Evolutionary conservation across 768 basidiomycete species (phyloP).

Genomic region (Tephrocybe sp.): DNA sequence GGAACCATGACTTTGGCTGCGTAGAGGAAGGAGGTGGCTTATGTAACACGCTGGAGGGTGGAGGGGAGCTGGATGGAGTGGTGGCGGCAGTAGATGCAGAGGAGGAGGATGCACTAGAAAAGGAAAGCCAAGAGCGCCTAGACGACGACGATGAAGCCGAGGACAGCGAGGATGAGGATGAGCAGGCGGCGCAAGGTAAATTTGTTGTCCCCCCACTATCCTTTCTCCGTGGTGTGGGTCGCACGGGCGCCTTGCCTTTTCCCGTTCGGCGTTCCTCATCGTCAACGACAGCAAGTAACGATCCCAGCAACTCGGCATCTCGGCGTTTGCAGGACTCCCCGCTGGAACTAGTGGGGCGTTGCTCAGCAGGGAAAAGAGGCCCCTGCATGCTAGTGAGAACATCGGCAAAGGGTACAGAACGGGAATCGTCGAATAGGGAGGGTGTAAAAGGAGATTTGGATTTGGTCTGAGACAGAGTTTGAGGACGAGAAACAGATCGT

Average conservation of each 20-base stretch:
- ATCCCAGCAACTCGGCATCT: slow-evolving; percentile 37
- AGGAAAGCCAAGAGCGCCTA: slow-evolving; percentile 21
- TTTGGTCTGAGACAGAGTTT: slow-evolving; percentile 7
- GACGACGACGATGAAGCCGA: slow-evolving; percentile 28
- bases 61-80: slow-evolving; percentile 26
- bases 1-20: slow-evolving; percentile 22
- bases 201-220: slow-evolving; percentile 6
- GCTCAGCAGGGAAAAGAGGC: slow-evolving; percentile 46
- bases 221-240: slow-evolving; percentile 7
- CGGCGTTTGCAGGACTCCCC: slow-evolving; percentile 14
- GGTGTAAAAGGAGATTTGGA: slow-evolving; percentile 18
- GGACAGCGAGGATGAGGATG: slow-evolving; percentile 22
- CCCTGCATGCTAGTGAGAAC: slow-evolving; percentile 59
- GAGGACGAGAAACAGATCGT: slow-evolving; percentile 1
- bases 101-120: slow-evolving; percentile 23
- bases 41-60: slow-evolving; percentile 11
- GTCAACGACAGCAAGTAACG: slow-evolving; percentile 40
- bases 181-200: slow-evolving; percentile 10
- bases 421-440: slow-evolving; percentile 31
- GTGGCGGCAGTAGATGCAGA: slow-evolving; percentile 33
- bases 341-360: slow-evolving; percentile 23
- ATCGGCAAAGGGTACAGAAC: slow-evolving; percentile 50
- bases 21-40: neutral
- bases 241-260: slow-evolving; percentile 29
- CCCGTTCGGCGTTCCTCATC: slow-evolving; percentile 31